Conservation (phyloP, 345 rosid genomes). For the Lumnitzera littorea region DNA sequence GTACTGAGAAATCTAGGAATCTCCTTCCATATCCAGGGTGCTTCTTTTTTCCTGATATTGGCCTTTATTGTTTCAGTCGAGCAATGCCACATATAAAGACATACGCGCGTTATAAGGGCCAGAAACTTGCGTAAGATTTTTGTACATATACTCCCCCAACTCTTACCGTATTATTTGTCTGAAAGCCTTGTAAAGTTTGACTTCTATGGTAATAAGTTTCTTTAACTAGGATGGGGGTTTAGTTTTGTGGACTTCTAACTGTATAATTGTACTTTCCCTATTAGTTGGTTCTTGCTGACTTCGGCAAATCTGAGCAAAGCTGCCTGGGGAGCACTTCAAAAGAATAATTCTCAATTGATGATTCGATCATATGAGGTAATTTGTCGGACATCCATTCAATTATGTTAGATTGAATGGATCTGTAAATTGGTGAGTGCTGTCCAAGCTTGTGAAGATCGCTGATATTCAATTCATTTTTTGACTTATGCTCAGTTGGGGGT, state of each 20-base stretch:
- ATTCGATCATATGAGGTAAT: slow-evolving; percentile 87
- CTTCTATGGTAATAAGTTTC: neutral
- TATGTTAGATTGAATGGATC: neutral
- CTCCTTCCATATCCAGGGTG: too few species aligned
- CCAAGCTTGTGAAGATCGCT: too few species aligned
- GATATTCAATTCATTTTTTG: neutral
- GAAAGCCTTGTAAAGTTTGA: slow-evolving; percentile 1
- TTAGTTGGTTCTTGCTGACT: slow-evolving; percentile 85
- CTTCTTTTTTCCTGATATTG: slow-evolving; percentile 4
- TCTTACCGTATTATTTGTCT: slow-evolving; percentile 5
- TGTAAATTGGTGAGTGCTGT: too few species aligned
- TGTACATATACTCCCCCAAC: neutral
- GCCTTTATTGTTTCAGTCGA: slow-evolving; percentile 37
- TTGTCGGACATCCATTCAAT: neutral
- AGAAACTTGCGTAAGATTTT: slow-evolving; percentile 69
- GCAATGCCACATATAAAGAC: slow-evolving; percentile 99
- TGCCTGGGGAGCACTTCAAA: slow-evolving; percentile 96
- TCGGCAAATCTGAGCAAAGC: slow-evolving; percentile 97
- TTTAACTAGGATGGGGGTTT: too few species aligned
- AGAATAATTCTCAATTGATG: slow-evolving; percentile 91
- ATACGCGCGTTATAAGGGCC: slow-evolving; percentile 67
- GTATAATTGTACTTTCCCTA: slow-evolving; percentile 1
- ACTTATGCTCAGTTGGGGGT: slow-evolving; percentile 61
- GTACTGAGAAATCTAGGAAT: too few species aligned
- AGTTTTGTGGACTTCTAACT: too few species aligned